Base-by-base conservation (phyloP, 1,139 yeast genomes). In the Candida frijolesensis region DNA sequence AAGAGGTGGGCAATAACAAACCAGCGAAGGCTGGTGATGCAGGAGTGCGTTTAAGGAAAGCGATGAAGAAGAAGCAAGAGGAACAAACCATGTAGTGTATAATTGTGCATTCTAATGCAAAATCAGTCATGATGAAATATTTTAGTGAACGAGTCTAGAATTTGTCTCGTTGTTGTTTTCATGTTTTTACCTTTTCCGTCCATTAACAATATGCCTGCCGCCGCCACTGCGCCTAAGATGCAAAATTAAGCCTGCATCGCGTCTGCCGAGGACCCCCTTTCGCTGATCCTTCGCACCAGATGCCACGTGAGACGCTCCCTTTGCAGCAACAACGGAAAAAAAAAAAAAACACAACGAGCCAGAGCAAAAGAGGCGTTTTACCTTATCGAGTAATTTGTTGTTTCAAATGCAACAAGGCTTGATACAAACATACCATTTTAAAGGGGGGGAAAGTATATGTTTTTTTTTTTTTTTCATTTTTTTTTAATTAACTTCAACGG, bases 11-110 rank as follows among this genome's bases (percentile, higher is more conserved):
- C 22, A 29, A 38, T 14, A 22, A 12, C 12, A 25, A 4, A 8
- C 5, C 39, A 6, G 12, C 44, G 32, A 45, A 42, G 25, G 9
- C 30, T 11, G 32, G 41, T 14, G 37, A 38, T 3, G 32, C 40
- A 14, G 32, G 41, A 3, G 27, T 49, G 35, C 46, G 50, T 41
- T 27, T 49, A 27, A 47, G 52, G 39, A 53, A 45, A 18, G 53
- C 54, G 11, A 50, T 47, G 54, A 54, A 44, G 37, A 50, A 38
- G 34, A 52, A 51, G 37, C 42, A 45, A 34, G 27, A 34, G n/a
- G 11, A 29, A 11, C 32, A 25, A 19, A 38, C 15, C 12, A 38
- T 7, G 16, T 34, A 34, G 38, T 34, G 9, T 16, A 16, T 34
- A 34, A 16, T 10, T 34, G 38, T 34, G 15, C 16, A 25, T 25